Base-by-base conservation (phyloP, 1,284 basidiomycete genomes). In the Hymenochaete sp. region DNA sequence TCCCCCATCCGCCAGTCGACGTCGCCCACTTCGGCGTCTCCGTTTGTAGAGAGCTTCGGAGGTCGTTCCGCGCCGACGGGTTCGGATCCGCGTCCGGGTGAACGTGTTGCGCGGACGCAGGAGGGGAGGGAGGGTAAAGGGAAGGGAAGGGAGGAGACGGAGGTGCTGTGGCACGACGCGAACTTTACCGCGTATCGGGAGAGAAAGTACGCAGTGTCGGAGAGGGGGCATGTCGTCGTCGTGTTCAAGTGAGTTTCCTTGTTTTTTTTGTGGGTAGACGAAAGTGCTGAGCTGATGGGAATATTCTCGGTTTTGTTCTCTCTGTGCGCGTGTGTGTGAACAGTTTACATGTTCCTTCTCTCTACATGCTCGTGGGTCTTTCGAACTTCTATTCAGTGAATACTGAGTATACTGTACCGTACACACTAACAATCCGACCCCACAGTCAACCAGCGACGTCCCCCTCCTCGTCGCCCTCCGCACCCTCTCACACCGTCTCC, bases 181-280 rank as follows among this genome's bases (percentile, higher is more conserved):
- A 82, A 82, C 60, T 79, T 85, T 52, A 84, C 82, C 18, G 74
- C 71, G 4, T 86, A 82, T 58, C 68, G 74, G 51, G 82, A 85
- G 62, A 77, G 68, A 56, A 70, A 65, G 6, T 68, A 81, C 52
- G 80, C 82, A 1, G 75, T 84, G 28, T 83, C 80, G 8, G 75
- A 73, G 55, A 75, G 71, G 56, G 81, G 74, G 1, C 82, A 87
- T 59, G 61, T 85, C 35, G 70, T 85, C 47, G 67, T 84, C 48
- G 76, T 77, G 18, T 79, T 86, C 73, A 85, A 85, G 82, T 82
- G 51, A 47, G 78, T 68, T 37, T 5, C 3, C 11, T 24, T 28
- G 18, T 33, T 35, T n/a, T 35, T 8, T 4, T 35, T 35, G 9
- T 31, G 28, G n/a, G n/a, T n/a, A n/a, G n/a, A n/a, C n/a, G n/a